Evolutionary conservation across 352 stramenopile genomes (phyloP), one percentile per base, ranked within the genome.

Genomic region (Globisporangium okanoganense): DNA sequence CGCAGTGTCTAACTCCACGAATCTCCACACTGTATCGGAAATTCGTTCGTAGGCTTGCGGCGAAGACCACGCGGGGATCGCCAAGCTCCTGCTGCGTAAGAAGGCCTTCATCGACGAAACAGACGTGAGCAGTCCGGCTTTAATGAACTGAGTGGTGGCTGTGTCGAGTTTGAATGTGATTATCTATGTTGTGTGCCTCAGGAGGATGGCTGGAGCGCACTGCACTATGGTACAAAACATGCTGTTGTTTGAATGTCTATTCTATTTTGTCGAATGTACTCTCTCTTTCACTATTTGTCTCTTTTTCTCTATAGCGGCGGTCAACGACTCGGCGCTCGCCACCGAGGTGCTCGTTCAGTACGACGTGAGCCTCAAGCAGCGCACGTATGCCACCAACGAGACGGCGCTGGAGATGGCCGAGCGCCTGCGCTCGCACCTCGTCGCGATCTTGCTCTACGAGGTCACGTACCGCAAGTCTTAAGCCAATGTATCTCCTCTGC

Each of bases 61-160:
- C 3, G 84, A 93, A 63, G 80, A 90, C 29, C 79, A 93, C 44
- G 72, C 79, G 20, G 61, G 14, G 5, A 59, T 91, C 31, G 75
- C 76, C 10, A 82, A 77, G 58, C 24, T 93, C 9, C 62, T 93
- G 22, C 70, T 93, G 25, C 74, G 74, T 44, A 87, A 85, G 50
- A 87, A 88, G 29, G 81, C 81, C 5, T 89, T 90, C 58, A 79
- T 93, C 52, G 79, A 93, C 52, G 84, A 91, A 65, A 89, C 79
- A 25, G 81, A 93, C 64, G 84, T 93, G 64, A 59, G 76, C 73
- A 24, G 29, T 33, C 29, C 29, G 6, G 29, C 29, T 33, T 33
- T 33, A 6, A 33, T 3, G 29, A 33, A 33, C 29, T 33, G 29
- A 33, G 29, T 33, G 29, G 20, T 16, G 43, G 29, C 5, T 43